These are phyloP conservation scores for Eustoma russellianum DNA, from an alignment of 257 asterid genomes.

Conservation along the genomic window DNA sequence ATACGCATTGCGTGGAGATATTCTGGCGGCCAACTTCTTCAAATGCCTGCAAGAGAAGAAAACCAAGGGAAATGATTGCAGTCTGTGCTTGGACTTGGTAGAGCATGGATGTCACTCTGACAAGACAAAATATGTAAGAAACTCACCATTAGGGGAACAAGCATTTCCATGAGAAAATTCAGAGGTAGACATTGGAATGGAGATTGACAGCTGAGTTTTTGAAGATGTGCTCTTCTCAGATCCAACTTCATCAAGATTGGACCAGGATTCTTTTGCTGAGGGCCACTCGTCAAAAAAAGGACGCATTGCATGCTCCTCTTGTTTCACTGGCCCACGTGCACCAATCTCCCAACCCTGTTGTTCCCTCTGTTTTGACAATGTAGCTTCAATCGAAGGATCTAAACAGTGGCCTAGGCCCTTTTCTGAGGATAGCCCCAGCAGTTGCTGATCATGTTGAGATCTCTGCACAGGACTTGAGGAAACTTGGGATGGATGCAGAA, in stretches of 20 bases:
- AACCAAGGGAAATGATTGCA: too few relatives aligned
- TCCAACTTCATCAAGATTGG: constrained; percentile 50
- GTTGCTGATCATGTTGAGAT: constrained; percentile 41
- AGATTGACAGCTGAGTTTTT: constrained; percentile 77
- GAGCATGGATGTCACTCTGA: too few relatives aligned
- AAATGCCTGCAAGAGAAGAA: too few relatives aligned
- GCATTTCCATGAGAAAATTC: constrained; percentile 49
- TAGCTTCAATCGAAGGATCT: constrained; percentile 35
- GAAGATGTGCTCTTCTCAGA: constrained; percentile 49
- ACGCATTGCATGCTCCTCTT: constrained; percentile 56
- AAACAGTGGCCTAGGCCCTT: constrained; percentile 34
- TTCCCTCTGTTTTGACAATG: constrained; percentile 34
- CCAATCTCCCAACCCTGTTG: constrained; percentile 52
- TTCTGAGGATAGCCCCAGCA: constrained; percentile 33
- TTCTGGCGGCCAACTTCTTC: not conserved
- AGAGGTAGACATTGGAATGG: constrained; percentile 55
- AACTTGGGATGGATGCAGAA: constrained; percentile 57
- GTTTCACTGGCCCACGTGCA: constrained; percentile 28
- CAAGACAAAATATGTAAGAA: not conserved
- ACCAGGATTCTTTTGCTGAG: constrained; percentile 66
- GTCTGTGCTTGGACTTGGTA: too few relatives aligned
- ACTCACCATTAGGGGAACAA: constrained; percentile 60
- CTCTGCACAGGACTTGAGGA: constrained; percentile 40
- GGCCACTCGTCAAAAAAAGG: constrained; percentile 94
- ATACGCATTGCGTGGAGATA: constrained; percentile 11